These are phyloP conservation scores for Collariella sp. DNA, from an alignment of 495 filamentous ascomycete genomes.

Conservation along the genomic window DNA sequence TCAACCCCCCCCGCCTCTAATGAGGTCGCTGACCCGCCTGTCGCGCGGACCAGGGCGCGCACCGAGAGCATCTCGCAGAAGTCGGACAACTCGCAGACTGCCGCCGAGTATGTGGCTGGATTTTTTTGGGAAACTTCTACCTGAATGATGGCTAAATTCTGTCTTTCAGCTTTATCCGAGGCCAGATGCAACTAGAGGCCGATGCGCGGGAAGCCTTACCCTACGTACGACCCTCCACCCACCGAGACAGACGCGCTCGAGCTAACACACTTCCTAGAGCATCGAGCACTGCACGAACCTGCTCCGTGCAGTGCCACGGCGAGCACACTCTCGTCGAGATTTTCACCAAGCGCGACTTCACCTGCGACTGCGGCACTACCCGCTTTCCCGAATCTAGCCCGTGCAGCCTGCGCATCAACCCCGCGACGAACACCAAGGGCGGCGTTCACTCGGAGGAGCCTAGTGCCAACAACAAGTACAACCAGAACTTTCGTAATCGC, in stretches of 20 bases:
- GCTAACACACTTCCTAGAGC: constrained; percentile 44
- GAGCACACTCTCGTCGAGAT: constrained; percentile 93
- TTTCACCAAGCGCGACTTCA: constrained; percentile 89
- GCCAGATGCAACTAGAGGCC: constrained; percentile 81
- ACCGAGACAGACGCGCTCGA: background rate
- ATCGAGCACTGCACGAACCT: constrained; percentile 89
- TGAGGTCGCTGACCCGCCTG: constrained; percentile 18
- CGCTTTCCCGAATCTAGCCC: constrained; percentile 59
- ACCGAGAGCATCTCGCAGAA: constrained; percentile 56
- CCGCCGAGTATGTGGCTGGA: constrained; percentile 57
- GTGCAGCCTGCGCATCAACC: constrained; percentile 71
- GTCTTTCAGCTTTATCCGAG: constrained; percentile 66
- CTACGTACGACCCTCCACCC: constrained; percentile 51
- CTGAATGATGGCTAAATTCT: background rate
- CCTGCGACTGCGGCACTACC: constrained; percentile 92
- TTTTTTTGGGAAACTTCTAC: background rate
- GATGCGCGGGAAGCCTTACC: constrained; percentile 92
- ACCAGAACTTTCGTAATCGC: constrained; percentile 85
- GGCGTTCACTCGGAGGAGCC: constrained; percentile 65
- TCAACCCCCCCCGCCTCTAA: constrained; percentile 12
- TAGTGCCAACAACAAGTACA: constrained; percentile 72
- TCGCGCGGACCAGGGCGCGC: constrained; percentile 26
- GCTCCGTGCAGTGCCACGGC: constrained; percentile 92
- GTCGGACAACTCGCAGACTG: constrained; percentile 70
- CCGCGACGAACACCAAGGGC: constrained; percentile 63